A percentile compares a stretch with the other conserved stretches of the same genome.
These are phyloP conservation scores for Syncephalastrum sp. DNA, from an alignment of 371 early-diverging fungal genomes.

Conservation along the genomic window DNA sequence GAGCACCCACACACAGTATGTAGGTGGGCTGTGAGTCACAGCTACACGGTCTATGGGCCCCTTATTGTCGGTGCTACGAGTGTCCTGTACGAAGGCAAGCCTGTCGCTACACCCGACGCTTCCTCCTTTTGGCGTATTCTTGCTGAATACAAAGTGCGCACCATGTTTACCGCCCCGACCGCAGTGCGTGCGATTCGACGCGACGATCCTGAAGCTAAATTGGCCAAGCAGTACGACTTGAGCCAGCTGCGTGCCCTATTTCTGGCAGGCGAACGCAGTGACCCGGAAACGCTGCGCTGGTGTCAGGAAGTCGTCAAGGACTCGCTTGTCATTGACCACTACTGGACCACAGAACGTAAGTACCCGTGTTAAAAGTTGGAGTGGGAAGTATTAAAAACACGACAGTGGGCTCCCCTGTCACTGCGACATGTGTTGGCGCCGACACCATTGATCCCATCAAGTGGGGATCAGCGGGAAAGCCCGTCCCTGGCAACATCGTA, in stretches of 20 bases:
- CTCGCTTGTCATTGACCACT: slow-evolving; percentile 74
- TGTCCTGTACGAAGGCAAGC: slow-evolving; percentile 89
- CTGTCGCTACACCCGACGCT: slow-evolving; percentile 81
- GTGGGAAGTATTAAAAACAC: background rate
- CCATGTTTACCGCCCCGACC: slow-evolving; percentile 93
- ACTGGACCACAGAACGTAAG: slow-evolving; percentile 96
- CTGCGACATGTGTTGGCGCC: slow-evolving; percentile 65
- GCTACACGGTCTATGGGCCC: slow-evolving; percentile 90
- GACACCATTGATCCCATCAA: slow-evolving; percentile 34
- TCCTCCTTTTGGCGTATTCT: slow-evolving; percentile 81
- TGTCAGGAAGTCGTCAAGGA: slow-evolving; percentile 62
- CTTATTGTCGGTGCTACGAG: slow-evolving; percentile 83
- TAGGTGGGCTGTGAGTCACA: slow-evolving; percentile 92
- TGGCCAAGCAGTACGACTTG: slow-evolving; percentile 62
- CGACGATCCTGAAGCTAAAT: slow-evolving; percentile 69
- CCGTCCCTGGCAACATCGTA: slow-evolving; percentile 78
- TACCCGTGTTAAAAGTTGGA: slow-evolving; percentile 7
- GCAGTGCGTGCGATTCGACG: slow-evolving; percentile 84
- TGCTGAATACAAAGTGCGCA: slow-evolving; percentile 74
- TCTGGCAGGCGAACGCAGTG: slow-evolving; percentile 90
- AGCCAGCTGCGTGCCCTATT: slow-evolving; percentile 66
- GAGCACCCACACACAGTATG: background rate
- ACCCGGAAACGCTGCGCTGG: slow-evolving; percentile 75
- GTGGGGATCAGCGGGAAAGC: slow-evolving; percentile 70
- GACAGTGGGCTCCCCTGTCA: slow-evolving; percentile 60